These are phyloP conservation scores for Entomortierella chlamydospora DNA, from an alignment of 192 early-diverging fungal genomes.

Conservation along the genomic window DNA sequence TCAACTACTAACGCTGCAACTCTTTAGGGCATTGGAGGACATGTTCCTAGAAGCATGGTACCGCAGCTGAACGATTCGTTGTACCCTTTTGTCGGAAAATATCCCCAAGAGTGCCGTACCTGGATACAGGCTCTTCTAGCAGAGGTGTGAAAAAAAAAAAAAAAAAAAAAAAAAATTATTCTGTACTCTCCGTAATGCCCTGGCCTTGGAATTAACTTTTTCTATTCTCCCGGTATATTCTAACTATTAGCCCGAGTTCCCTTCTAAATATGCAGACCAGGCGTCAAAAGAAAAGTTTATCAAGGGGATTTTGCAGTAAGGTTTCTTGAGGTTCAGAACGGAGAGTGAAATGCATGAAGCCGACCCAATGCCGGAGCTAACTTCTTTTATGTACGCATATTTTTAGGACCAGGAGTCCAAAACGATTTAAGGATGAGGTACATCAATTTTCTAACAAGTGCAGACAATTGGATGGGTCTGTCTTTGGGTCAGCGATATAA, in stretches of 20 bases:
- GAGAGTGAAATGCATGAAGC: background rate
- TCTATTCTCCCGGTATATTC: no score
- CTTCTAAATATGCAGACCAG: conserved; percentile 57
- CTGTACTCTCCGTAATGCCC: background rate
- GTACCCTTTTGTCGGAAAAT: conserved; percentile 58
- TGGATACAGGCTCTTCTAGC: conserved; percentile 60
- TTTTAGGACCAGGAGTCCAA: conserved; percentile 59
- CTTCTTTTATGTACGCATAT: conserved; percentile 5
- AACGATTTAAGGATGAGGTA: conserved; percentile 57
- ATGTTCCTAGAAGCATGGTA: conserved; percentile 63
- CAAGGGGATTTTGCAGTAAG: conserved; percentile 64
- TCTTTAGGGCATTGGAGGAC: conserved; percentile 61
- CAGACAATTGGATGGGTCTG: conserved; percentile 57
- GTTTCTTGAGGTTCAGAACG: no score
- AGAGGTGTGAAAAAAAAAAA: conserved; percentile 42
- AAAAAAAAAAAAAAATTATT: background rate
- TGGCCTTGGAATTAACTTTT: no score
- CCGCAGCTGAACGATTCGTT: conserved; percentile 64
- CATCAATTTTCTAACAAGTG: conserved; percentile 60
- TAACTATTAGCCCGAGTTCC: conserved; percentile 59
- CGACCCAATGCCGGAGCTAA: no score
- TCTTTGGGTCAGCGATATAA: conserved; percentile 55
- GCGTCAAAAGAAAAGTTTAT: conserved; percentile 62
- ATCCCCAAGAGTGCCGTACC: conserved; percentile 52
- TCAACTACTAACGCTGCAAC: background rate